These are phyloP conservation scores for Gracilaria vermiculophylla DNA, from an alignment of 23 red algal species.

Conservation along the genomic window DNA sequence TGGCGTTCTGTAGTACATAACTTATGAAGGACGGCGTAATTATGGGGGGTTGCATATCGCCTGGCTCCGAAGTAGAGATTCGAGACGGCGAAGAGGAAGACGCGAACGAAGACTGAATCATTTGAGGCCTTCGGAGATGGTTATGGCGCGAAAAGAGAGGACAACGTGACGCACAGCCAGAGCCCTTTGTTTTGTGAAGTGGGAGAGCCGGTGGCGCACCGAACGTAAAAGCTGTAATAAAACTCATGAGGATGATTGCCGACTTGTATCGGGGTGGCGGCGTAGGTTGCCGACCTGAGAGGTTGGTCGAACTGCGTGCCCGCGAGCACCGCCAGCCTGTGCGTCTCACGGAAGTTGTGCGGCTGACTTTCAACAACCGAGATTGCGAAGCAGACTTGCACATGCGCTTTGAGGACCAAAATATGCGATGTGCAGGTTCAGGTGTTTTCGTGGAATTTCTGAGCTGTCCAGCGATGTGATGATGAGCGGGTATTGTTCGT, in stretches of 20 bases:
- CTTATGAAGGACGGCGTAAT: background rate
- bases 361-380: no score
- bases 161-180: background rate
- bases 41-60: background rate
- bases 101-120: background rate
- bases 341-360: no score
- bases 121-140: background rate
- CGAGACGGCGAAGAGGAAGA: background rate
- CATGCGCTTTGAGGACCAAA: no score
- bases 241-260: background rate
- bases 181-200: background rate
- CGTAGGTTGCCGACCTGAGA: no score
- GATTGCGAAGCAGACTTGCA: no score
- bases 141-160: background rate
- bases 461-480: no score
- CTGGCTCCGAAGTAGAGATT: background rate
- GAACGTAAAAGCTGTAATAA: background rate
- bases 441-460: no score
- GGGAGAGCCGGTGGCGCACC: background rate
- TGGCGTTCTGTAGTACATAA: conserved; percentile 9
- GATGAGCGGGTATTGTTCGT: no score
- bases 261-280: no score
- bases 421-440: no score
- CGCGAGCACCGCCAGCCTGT: no score
- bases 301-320: no score